Evolutionary conservation across 2,329 filamentous ascomycete genomes (phyloP), one percentile per base, ranked within the genome.

Genomic region (Sporothrix dimorphospora): DNA sequence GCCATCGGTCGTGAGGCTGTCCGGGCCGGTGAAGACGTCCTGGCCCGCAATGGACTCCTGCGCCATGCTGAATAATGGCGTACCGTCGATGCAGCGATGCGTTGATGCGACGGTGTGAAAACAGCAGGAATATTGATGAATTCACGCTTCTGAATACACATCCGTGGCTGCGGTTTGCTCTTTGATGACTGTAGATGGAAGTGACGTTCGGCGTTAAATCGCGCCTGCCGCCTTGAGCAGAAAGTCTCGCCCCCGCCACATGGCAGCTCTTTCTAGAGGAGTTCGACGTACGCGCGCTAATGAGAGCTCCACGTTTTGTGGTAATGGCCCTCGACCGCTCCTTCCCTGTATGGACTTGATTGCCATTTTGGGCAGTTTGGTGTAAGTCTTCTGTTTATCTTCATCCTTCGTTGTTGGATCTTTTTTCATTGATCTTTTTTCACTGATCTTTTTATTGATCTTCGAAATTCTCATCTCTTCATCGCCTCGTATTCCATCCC

Each of bases 1-100:
- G 63, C 79, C 81, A 12, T 84, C 83, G 9, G 71, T 21, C 11
- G 38, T 21, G 34, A 71, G 55, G 61, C 34, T 40, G 34, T 65
- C 59, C 7, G 38, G 34, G 6, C 59, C 59, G 1, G 59, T 24
- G 14, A 45, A 65, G 21, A 87, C 84, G 69, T 65, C 66, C 34
- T 40, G 66, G 6, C 9, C 55, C 4, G 4, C 16, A 12, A 21
- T 27, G n/a, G 51, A 2, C 27, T 42, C 24, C 19, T 71, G 57
- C 14, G 69, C 34, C 42, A 65, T 65, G 34, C 9, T 21, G 14
- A 30, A 8, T 3, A n/a, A 66, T n/a, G 47, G 47, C n/a, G 27
- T 14, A 24, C n/a, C 16, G 59, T 27, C 4, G 3, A 21, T 24
- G 1, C n/a, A 42, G n/a, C 34, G 30, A 21, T 21, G 5, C 3